Evolutionary conservation across 2,329 filamentous ascomycete species (phyloP).

Genomic region (Macrophomina tecta): DNA sequence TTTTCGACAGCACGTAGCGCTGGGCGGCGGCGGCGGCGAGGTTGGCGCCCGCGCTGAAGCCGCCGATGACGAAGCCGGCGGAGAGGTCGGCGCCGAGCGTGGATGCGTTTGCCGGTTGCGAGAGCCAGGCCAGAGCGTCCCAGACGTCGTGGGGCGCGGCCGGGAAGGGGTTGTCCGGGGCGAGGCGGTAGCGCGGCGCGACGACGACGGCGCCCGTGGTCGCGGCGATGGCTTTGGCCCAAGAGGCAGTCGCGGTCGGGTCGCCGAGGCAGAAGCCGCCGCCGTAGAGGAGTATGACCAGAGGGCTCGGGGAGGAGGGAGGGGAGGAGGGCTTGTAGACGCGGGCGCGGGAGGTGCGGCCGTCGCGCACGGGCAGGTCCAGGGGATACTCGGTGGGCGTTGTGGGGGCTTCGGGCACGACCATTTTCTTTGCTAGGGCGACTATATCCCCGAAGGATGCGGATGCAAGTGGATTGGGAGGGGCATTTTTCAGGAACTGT

Average conservation of each 20-base stretch:
- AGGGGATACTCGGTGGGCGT: slow-evolving; percentile 1
- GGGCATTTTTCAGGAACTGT: not conserved
- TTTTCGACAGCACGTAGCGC: not conserved
- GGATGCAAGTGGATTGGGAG: not conserved
- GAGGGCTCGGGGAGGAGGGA: not conserved
- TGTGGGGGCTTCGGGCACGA: not conserved
- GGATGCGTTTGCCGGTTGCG: not conserved
- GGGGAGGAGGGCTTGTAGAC: not conserved
- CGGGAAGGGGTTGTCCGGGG: not conserved
- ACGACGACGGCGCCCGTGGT: slow-evolving; percentile 1
- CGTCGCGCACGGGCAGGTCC: slow-evolving; percentile 1
- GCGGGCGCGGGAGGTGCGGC: slow-evolving; percentile 2
- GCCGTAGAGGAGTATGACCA: not conserved
- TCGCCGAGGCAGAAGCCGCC: slow-evolving; percentile 3
- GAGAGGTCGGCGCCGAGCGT: not conserved
- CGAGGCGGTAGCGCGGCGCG: slow-evolving; percentile 1
- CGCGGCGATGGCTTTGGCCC: not conserved
- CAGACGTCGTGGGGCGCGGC: slow-evolving; percentile 4
- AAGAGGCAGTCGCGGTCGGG: not conserved
- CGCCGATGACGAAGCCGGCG: slow-evolving; percentile 1
- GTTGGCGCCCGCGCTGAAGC: slow-evolving; percentile 9
- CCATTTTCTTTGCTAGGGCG: not conserved
- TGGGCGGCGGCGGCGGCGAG: slow-evolving; percentile 1
- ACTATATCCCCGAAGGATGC: not conserved
- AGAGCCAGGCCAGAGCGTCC: slow-evolving; percentile 40